These are phyloP conservation scores for Naumovozyma dairenensis DNA, from an alignment of 805 yeast genomes.

Conservation along the genomic window DNA sequence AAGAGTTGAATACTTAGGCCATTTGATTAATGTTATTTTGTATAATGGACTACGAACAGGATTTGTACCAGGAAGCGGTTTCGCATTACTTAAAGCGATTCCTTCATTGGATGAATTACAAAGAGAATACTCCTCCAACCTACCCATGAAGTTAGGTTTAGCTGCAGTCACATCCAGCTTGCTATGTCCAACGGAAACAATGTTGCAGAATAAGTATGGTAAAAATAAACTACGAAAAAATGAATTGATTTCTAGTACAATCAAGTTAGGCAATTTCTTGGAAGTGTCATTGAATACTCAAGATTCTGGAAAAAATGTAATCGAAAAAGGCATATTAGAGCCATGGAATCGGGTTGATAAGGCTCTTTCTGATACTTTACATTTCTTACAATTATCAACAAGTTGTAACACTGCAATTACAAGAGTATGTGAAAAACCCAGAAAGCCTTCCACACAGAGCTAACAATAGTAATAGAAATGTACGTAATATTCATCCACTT, in stretches of 20 bases:
- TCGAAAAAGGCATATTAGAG: conserved; percentile 16
- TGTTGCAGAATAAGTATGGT: conserved; percentile 13
- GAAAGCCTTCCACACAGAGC: conserved; percentile 9
- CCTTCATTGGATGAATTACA: conserved; percentile 3
- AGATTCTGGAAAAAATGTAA: conserved; percentile 3
- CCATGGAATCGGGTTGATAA: conserved; percentile 21
- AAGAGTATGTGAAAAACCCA: conserved; percentile 17
- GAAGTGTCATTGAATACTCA: conserved; percentile 9
- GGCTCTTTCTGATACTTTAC: conserved; percentile 9
- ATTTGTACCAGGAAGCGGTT: conserved; percentile 20
- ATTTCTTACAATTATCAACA: conserved; percentile 12
- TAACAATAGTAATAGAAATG: too few relatives aligned
- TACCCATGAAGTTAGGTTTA: conserved; percentile 7
- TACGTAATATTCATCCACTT: too few relatives aligned
- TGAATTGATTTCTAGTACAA: conserved; percentile 11
- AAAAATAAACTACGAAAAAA: conserved; percentile 9
- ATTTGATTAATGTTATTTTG: conserved; percentile 19
- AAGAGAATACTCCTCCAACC: conserved; percentile 1
- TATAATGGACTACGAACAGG: conserved; percentile 23
- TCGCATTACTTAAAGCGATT: conserved; percentile 17
- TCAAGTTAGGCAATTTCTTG: conserved; percentile 5
- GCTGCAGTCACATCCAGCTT: conserved; percentile 11
- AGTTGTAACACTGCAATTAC: conserved; percentile 17
- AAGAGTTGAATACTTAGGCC: conserved; percentile 20
- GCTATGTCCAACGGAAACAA: conserved; percentile 13